A percentile compares a stretch with the other conserved stretches of the same genome.
Evolutionary conservation across 2,329 filamentous ascomycete genomes (phyloP).

Genomic region (Xylariales sp.): DNA sequence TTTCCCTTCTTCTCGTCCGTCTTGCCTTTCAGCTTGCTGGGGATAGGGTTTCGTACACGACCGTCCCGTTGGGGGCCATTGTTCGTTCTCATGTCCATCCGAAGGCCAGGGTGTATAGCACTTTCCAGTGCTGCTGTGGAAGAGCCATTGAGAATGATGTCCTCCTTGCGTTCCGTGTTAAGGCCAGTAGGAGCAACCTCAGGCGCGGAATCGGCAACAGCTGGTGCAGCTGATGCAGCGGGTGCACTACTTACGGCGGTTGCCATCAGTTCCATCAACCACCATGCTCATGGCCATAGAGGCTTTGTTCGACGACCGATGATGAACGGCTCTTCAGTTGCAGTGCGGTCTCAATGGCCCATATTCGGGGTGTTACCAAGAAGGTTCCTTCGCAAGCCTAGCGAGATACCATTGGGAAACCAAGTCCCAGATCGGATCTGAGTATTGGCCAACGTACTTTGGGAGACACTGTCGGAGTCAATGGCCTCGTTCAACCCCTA

Average conservation of each 20-base stretch:
- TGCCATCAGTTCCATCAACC: slow-evolving; percentile 2
- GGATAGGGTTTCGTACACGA: slow-evolving; percentile 52
- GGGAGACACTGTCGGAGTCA: too few relatives aligned
- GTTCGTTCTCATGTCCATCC: slow-evolving; percentile 10
- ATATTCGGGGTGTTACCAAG: too few relatives aligned
- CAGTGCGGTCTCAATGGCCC: too few relatives aligned
- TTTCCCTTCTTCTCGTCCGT: slow-evolving; percentile 53
- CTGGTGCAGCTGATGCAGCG: slow-evolving; percentile 5
- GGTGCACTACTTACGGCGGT: slow-evolving; percentile 1
- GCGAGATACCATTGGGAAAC: too few relatives aligned
- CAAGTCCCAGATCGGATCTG: too few relatives aligned
- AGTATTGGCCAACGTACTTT: too few relatives aligned
- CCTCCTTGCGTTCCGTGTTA: too few relatives aligned
- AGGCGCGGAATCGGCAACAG: background rate
- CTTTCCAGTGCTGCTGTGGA: background rate
- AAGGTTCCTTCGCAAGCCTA: too few relatives aligned
- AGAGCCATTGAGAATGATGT: slow-evolving; percentile 1
- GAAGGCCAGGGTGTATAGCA: slow-evolving; percentile 8
- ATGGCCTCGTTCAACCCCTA: too few relatives aligned
- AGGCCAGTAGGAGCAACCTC: too few relatives aligned
- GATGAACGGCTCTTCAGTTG: too few relatives aligned
- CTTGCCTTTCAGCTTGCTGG: slow-evolving; percentile 57
- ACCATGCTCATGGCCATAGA: slow-evolving; percentile 3
- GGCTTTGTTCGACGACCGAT: background rate
- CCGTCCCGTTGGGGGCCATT: slow-evolving; percentile 34